Base-by-base conservation (phyloP, 2,329 filamentous ascomycete genomes). In the Xylaria sp. region DNA sequence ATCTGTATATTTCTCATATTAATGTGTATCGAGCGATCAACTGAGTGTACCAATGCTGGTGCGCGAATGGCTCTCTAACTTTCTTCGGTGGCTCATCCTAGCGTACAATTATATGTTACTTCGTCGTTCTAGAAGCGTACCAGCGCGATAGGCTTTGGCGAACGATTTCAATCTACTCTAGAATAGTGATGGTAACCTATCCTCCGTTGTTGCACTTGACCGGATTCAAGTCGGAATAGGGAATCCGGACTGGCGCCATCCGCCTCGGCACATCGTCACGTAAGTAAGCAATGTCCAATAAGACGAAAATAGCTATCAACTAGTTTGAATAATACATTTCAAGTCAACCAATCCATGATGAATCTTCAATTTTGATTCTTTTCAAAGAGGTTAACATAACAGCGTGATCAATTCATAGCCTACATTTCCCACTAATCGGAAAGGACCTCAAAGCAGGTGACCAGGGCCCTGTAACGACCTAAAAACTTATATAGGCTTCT, bases 201-300 rank as follows among this genome's bases (percentile, higher is more conserved):
- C 66, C 32, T 65, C 66, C 61, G 61, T 44, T 35, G 42, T 53
- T 53, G 13, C 42, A 53, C 51, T 62, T 47, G 23, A 48, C 60
- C 44, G 50, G 48, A 60, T 60, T 60, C 21, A 66, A 69, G 32
- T 47, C 57, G 27, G 50, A 65, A 32, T 61, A 42, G 53, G n/a
- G 23, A 40, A 29, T 48, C 54, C 72, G 71, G 71, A 72, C 61
- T 51, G 35, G 68, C 48, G 55, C 29, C 60, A 62, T 72, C 69
- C 72, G 71, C 42, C 72, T 74, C 62, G 72, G 72, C 72, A 62
- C 51, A 55, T 42, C 55, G 59, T 59, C 54, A 60, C 57, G 21
- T 48, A 58, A 23, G 40, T 21, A 60, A 25, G 25, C 21, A 50
- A 32, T 40, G 5, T 13, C 70, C 69, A 71, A 71, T 70, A 58